These are phyloP conservation scores for Daldinia sp. DNA, from an alignment of 2,329 filamentous ascomycete genomes.

Conservation along the genomic window DNA sequence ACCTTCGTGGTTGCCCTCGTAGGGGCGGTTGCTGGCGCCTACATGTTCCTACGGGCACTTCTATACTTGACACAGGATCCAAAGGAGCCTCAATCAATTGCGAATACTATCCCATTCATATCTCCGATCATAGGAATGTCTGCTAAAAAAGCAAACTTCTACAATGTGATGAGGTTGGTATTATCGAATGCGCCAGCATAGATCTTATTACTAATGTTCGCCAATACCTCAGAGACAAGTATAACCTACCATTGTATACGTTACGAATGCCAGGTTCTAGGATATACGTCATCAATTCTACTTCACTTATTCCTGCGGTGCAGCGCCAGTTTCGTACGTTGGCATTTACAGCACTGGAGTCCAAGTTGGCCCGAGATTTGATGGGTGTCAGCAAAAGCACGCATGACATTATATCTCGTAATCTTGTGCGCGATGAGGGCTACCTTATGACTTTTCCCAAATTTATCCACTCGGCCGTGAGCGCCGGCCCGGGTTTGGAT, in stretches of 20 bases:
- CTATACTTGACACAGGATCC: neutral
- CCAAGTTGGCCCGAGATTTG: slow-evolving; percentile 7
- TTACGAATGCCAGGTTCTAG: neutral
- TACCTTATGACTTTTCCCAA: slow-evolving; percentile 33
- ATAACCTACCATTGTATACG: neutral
- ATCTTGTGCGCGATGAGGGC: slow-evolving; percentile 16
- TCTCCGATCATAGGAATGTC: neutral
- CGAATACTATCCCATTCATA: neutral
- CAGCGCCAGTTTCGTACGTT: neutral
- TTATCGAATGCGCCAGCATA: neutral
- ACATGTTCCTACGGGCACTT: neutral
- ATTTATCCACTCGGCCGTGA: slow-evolving; percentile 23
- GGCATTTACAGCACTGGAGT: slow-evolving; percentile 14
- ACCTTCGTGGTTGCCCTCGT: neutral
- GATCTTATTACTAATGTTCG: neutral
- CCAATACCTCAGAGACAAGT: neutral
- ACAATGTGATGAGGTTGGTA: neutral
- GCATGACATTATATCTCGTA: slow-evolving; percentile 14
- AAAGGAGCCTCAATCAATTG: neutral
- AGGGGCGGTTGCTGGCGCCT: neutral
- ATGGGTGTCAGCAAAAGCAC: slow-evolving; percentile 24
- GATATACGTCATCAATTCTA: neutral
- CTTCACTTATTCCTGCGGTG: neutral
- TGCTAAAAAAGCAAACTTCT: neutral
- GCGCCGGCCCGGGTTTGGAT: slow-evolving; percentile 30